Evolutionary conservation across 139 green algal species (phyloP).

Genomic region (Chlorella sorokiniana): DNA sequence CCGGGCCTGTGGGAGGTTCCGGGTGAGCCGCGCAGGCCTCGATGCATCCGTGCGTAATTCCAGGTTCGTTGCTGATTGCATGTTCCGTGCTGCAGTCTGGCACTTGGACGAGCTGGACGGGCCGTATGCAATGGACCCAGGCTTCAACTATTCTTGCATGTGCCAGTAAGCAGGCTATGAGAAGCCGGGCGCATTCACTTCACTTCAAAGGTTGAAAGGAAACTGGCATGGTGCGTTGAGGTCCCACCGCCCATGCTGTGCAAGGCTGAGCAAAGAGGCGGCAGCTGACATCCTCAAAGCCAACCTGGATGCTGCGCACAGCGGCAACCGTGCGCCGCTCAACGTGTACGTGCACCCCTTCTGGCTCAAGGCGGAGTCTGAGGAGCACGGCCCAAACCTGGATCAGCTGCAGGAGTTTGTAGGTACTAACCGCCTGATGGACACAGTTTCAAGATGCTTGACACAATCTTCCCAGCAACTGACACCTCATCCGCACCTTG

Average conservation of each 20-base stretch:
- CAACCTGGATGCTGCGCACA: constrained; percentile 22
- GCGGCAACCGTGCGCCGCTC: constrained; percentile 32
- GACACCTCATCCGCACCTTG: background rate
- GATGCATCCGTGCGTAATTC: background rate
- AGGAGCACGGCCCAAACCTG: background rate
- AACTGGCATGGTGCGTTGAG: background rate
- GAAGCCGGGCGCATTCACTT: background rate
- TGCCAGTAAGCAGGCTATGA: constrained; percentile 4
- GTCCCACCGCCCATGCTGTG: background rate
- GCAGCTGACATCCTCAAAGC: background rate
- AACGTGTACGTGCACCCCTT: constrained; percentile 25
- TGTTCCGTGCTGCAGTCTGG: constrained; percentile 8
- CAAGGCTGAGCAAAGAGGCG: background rate
- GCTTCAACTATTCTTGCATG: constrained; percentile 10
- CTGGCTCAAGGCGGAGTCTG: background rate
- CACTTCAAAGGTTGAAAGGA: background rate
- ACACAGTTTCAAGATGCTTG: no score
- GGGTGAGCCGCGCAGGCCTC: background rate
- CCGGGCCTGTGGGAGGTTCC: background rate
- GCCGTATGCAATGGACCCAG: constrained; percentile 16
- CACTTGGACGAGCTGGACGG: background rate
- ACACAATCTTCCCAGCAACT: background rate
- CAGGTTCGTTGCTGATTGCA: no score
- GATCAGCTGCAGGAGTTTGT: constrained; percentile 12
- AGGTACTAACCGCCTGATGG: background rate